Evolutionary conservation across 805 yeast genomes (phyloP).

Genomic region (Starmera quercuum): DNA sequence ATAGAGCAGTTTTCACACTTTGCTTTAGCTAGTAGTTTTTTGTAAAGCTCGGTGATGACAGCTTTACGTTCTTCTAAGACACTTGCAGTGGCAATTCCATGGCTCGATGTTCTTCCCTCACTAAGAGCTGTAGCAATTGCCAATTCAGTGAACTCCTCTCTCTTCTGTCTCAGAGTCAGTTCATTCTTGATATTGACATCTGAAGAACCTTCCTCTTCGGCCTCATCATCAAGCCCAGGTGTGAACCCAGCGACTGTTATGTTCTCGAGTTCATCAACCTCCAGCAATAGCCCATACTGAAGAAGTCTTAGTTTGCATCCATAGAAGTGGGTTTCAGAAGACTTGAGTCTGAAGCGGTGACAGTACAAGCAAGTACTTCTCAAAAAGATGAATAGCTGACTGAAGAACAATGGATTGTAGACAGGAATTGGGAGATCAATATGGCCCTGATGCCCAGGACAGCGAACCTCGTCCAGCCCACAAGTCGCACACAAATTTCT

Average conservation of each 20-base stretch:
- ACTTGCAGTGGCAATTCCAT: constrained; percentile 75
- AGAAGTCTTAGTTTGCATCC: constrained; percentile 73
- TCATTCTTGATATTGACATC: constrained; percentile 29
- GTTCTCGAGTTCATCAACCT: constrained; percentile 65
- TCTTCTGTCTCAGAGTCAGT: constrained; percentile 43
- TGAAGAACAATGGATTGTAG: constrained; percentile 90
- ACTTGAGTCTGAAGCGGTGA: constrained; percentile 69
- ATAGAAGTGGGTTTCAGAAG: constrained; percentile 64
- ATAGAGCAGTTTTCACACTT: constrained; percentile 95
- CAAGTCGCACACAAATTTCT: constrained; percentile 86
- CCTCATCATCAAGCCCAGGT: constrained; percentile 44
- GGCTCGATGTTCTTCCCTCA: constrained; percentile 61
- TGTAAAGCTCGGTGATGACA: constrained; percentile 67
- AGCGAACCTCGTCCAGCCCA: constrained; percentile 86
- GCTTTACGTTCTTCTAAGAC: constrained; percentile 82
- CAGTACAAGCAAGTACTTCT: constrained; percentile 87
- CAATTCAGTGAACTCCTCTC: constrained; percentile 65
- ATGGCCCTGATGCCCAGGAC: constrained; percentile 99
- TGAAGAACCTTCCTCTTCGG: constrained; percentile 33
- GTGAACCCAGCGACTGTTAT: constrained; percentile 32
- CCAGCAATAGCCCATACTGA: constrained; percentile 84
- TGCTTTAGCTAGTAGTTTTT: constrained; percentile 62
- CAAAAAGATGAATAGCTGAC: constrained; percentile 78
- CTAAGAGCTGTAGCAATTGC: constrained; percentile 66
- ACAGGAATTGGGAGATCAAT: constrained; percentile 94